Conservation (phyloP, 495 filamentous ascomycete species). For the Penicillium simplicissimum region DNA sequence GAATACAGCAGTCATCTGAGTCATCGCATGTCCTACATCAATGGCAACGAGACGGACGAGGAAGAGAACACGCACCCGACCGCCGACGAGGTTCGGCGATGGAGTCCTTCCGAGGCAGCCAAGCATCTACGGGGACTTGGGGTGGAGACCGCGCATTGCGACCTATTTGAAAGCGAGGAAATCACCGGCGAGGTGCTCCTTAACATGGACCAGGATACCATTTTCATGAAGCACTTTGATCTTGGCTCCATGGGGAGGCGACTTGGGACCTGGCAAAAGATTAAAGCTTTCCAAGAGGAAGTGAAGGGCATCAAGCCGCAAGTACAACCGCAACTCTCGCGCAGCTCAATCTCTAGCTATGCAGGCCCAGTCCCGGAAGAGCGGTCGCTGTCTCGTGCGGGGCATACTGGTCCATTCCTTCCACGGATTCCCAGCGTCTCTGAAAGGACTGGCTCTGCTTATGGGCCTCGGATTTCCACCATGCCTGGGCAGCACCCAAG, state of each 20-base stretch:
- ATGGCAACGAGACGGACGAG: conserved; percentile 84
- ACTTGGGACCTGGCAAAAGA: conserved; percentile 93
- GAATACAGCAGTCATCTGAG: conserved; percentile 82
- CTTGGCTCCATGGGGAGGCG: conserved; percentile 86
- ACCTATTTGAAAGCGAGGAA: conserved; percentile 94
- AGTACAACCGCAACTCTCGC: conserved; percentile 2
- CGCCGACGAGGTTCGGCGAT: conserved; percentile 65
- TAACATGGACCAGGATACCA: conserved; percentile 88
- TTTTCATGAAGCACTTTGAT: conserved; percentile 94
- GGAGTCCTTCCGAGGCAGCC: conserved; percentile 78
- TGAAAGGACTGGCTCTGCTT: conserved; percentile 38
- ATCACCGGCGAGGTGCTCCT: conserved; percentile 91
- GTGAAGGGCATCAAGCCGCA: conserved; percentile 49
- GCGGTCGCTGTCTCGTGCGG: conserved; percentile 37
- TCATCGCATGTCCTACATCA: conserved; percentile 82
- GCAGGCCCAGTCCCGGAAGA: conserved; percentile 42
- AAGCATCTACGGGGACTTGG: conserved; percentile 79
- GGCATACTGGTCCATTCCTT: conserved; percentile 50
- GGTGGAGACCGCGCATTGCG: conserved; percentile 82
- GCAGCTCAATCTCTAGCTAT: conserved; percentile 35
- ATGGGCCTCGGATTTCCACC: conserved; percentile 30
- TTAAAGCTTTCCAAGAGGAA: conserved; percentile 85
- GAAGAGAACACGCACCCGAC: conserved; percentile 57
- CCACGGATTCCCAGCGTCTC: conserved; percentile 62
- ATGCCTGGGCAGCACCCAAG: conserved; percentile 36